Base-by-base conservation (phyloP, 2,329 filamentous ascomycete genomes). In the Pseudogymnoascus sp. region DNA sequence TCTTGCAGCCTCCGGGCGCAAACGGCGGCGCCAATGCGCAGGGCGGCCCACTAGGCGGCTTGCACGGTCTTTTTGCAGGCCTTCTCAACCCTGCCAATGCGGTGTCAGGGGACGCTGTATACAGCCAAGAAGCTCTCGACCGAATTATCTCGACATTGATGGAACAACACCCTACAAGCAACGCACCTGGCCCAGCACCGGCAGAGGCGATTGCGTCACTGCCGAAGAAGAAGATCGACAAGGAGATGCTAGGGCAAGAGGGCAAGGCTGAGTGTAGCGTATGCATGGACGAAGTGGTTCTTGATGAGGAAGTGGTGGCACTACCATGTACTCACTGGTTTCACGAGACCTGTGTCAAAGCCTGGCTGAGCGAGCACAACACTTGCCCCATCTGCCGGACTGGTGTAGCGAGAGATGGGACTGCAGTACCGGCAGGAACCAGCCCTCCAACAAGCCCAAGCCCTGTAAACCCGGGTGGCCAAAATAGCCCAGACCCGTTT, bases 271-370 rank as follows among this genome's bases (percentile, higher is more conserved):
- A 96, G 69, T 99, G 94, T 72, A 92, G 89, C 34, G 96, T 99
- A 61, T 99, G 94, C 73, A 95, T 97, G 77, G 91, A 96, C 60
- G 82, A 89, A 26, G 86, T 95, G 63, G 79, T 82, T 23, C 69
- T 88, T 34, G 88, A 84, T 9, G 84, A 89, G 28, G 84, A 89
- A 69, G 89, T 92, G 4, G 82, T 88, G 0, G 80, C 86, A 48
- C 74, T 99, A 57, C 91, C 91, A 0, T 99, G 94, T 74, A 87
- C 84, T 61, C 94, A 99, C 70, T 96, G 90, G 90, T 97, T 96
- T 71, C 92, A 96, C 69, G 85, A 86, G 61, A 77, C 82, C 23
- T 97, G 92, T 67, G 88, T 94, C 33, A 80, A 84, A 21, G 78
- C 88, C 57, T 97, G 92, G 92, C 75, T 97, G 58, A 83, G 82